phyloP scores from a whole-genome alignment of 371 early-diverging fungal species.

The Mortierella sp. region DNA sequence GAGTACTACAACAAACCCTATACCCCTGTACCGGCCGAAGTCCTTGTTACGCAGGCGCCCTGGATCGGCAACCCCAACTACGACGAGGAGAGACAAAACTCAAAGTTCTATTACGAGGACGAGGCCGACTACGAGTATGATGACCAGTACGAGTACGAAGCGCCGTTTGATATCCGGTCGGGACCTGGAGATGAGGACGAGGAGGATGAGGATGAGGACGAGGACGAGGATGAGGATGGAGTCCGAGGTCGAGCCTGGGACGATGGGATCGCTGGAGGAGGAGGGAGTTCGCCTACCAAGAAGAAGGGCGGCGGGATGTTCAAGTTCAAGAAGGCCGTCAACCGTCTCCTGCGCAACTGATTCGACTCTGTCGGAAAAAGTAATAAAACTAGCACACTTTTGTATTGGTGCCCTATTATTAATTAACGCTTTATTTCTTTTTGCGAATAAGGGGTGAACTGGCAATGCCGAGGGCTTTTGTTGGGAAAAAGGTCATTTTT shows the following conservation, averaged over 20 bases:
- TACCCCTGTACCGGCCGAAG: constrained; percentile 47
- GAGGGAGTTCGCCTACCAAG: background rate
- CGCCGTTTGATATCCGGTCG: constrained; percentile 12
- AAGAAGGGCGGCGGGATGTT: constrained; percentile 48
- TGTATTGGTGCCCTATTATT: too few species aligned
- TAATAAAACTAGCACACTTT: too few species aligned
- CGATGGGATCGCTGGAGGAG: constrained; percentile 17
- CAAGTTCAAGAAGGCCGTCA: constrained; percentile 52
- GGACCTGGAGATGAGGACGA: constrained; percentile 27
- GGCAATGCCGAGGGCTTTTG: too few species aligned
- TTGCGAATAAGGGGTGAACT: too few species aligned
- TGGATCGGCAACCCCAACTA: constrained; percentile 56
- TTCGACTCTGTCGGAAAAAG: too few species aligned
- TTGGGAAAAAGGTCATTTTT: too few species aligned
- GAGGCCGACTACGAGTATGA: constrained; percentile 26
- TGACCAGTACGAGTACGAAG: constrained; percentile 30
- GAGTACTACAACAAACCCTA: constrained; percentile 42
- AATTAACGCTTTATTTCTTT: too few species aligned
- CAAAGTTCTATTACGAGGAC: constrained; percentile 30
- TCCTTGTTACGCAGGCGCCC: constrained; percentile 38
- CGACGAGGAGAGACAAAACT: constrained; percentile 44
- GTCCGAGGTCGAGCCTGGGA: constrained; percentile 15
- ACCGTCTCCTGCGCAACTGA: constrained; percentile 49
- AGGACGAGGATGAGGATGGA: constrained; percentile 20
- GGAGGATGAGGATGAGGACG: constrained; percentile 25